These are phyloP conservation scores for Salix exigua DNA, from an alignment of 345 rosid species.

Conservation along the genomic window DNA sequence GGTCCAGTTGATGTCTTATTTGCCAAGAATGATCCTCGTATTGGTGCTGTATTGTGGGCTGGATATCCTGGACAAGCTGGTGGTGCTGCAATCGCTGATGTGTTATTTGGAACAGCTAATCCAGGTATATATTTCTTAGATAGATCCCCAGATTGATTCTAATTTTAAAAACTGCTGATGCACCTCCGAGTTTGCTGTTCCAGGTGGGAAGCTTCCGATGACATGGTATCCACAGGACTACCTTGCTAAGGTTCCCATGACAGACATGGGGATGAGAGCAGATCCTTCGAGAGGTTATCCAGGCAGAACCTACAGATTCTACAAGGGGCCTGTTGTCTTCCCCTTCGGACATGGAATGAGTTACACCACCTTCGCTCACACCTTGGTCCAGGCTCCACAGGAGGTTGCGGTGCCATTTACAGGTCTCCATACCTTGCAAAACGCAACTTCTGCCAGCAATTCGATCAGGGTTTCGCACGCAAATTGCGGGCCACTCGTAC, in stretches of 20 bases:
- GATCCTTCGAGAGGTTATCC: conserved; percentile 26
- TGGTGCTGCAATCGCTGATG: conserved; percentile 34
- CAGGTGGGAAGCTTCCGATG: conserved; percentile 36
- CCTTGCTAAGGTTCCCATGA: conserved; percentile 29
- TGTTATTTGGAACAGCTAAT: conserved; percentile 25
- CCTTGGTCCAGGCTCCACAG: conserved; percentile 42
- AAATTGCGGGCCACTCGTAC: conserved; percentile 42
- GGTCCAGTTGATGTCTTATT: conserved; percentile 32
- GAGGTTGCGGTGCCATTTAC: conserved; percentile 38
- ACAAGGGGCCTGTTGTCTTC: conserved; percentile 82
- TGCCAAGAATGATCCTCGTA: conserved; percentile 27
- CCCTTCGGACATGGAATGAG: conserved; percentile 80
- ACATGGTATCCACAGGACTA: conserved; percentile 35
- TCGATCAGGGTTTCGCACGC: conserved; percentile 50
- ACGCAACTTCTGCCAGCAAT: conserved; percentile 33
- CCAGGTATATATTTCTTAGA: conserved; percentile 10
- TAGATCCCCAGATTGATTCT: neutral
- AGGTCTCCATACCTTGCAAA: conserved; percentile 29
- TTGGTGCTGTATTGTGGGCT: conserved; percentile 34
- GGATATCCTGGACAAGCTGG: conserved; percentile 37
- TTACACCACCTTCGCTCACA: conserved; percentile 51
- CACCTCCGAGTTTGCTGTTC: neutral
- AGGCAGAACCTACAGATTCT: conserved; percentile 52
- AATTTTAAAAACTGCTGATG: neutral
- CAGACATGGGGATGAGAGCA: conserved; percentile 30